These are phyloP conservation scores for Gossypium bickii DNA, from an alignment of 345 rosid genomes.

Conservation along the genomic window DNA sequence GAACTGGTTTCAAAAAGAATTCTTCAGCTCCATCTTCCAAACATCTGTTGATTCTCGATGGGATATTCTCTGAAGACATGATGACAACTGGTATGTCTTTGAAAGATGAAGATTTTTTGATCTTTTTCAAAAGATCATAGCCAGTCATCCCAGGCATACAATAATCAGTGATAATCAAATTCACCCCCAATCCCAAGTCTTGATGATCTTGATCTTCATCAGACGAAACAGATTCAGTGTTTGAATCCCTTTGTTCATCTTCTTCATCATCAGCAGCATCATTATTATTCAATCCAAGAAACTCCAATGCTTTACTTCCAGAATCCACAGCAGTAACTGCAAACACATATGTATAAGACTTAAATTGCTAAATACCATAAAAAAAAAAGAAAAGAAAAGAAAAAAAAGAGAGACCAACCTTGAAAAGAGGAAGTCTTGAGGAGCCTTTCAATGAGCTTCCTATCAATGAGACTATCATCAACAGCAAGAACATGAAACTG, in stretches of 20 bases:
- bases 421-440: conserved; percentile 86
- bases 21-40: conserved; percentile 92
- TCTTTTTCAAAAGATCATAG: conserved; percentile 77
- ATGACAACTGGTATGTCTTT: conserved; percentile 84
- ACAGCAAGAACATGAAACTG: conserved; percentile 93
- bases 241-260: conserved; percentile 27
- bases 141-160: conserved; percentile 99
- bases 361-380: not conserved
- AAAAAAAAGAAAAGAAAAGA: not conserved
- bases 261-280: not conserved
- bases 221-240: conserved; percentile 32
- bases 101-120: conserved; percentile 68
- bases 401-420: conserved; percentile 26
- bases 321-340: conserved; percentile 92
- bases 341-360: not conserved
- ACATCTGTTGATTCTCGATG: conserved; percentile 76
- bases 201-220: conserved; percentile 15
- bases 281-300: conserved; percentile 48
- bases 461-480: conserved; percentile 74
- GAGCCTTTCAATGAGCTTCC: conserved; percentile 82
- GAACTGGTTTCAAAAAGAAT: conserved; percentile 82
- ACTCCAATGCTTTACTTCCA: conserved; percentile 80
- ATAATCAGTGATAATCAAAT: conserved; percentile 86
- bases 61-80: conserved; percentile 90
- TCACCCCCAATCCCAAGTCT: conserved; percentile 49